These are phyloP conservation scores for Geotrichum phurueaensis DNA, from an alignment of 1,139 yeast genomes.

Conservation along the genomic window DNA sequence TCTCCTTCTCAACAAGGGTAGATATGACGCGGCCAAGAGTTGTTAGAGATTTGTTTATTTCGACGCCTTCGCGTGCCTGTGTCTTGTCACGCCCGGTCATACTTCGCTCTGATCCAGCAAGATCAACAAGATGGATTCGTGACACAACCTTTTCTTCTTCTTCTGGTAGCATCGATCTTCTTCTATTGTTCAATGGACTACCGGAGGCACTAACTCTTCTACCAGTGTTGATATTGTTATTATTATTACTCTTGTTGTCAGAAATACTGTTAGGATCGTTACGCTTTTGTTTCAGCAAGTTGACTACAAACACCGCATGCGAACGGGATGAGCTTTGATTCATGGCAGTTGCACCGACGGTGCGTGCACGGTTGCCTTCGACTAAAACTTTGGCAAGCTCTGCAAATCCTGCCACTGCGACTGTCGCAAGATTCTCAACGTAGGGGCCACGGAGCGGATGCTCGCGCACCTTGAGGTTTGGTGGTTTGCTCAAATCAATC, in stretches of 20 bases:
- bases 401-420: constrained; percentile 48
- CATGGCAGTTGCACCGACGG: constrained; percentile 84
- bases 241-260: neutral
- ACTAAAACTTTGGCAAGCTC: constrained; percentile 58
- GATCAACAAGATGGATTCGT: constrained; percentile 69
- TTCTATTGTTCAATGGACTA: constrained; percentile 23
- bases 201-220: constrained; percentile 28
- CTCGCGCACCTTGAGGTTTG: constrained; percentile 68
- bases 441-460: constrained; percentile 66
- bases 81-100: constrained; percentile 57
- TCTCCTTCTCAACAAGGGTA: constrained; percentile 26
- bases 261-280: neutral
- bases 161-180: constrained; percentile 44
- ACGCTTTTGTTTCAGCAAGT: neutral
- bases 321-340: constrained; percentile 76
- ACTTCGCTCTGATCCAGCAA: constrained; percentile 94
- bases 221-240: neutral
- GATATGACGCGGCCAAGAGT: constrained; percentile 81
- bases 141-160: constrained; percentile 5
- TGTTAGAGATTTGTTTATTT: constrained; percentile 79
- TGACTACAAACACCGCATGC: constrained; percentile 61
- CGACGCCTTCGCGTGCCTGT: constrained; percentile 71
- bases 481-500: constrained; percentile 35
- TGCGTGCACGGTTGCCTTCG: constrained; percentile 66
- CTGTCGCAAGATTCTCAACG: constrained; percentile 65